A percentile compares a stretch with the other conserved stretches of the same genome.
Evolutionary conservation across 352 stramenopile species (phyloP).

Genomic region (Phytophthora sojae): DNA sequence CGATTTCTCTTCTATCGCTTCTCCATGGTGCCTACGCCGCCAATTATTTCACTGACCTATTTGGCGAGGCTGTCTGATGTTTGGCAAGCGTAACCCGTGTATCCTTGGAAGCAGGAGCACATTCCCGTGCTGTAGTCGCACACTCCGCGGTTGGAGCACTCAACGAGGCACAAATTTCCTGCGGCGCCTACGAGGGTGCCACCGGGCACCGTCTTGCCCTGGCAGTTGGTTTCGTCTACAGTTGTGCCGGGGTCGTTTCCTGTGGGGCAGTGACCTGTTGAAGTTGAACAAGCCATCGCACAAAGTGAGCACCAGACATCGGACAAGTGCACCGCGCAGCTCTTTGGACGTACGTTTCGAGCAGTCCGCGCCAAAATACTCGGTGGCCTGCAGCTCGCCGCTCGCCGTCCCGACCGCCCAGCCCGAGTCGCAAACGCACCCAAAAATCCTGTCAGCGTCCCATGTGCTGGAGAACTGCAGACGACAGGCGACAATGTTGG

Average conservation of each 20-base stretch:
- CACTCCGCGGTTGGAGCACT: slow-evolving; percentile 93
- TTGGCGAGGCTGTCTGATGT: slow-evolving; percentile 43
- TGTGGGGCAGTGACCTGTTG: slow-evolving; percentile 78
- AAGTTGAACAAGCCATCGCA: slow-evolving; percentile 4
- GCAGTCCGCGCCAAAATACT: slow-evolving; percentile 93
- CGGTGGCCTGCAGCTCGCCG: slow-evolving; percentile 80
- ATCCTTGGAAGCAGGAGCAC: slow-evolving; percentile 92
- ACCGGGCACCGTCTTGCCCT: slow-evolving; percentile 48
- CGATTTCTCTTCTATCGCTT: slow-evolving; percentile 6
- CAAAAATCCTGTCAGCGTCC: slow-evolving; percentile 92
- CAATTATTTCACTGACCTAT: slow-evolving; percentile 10
- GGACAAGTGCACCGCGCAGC: neutral
- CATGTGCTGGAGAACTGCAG: slow-evolving; percentile 73
- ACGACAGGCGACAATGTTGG: neutral
- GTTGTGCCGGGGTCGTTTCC: slow-evolving; percentile 80
- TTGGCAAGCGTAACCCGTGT: slow-evolving; percentile 65
- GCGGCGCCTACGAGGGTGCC: slow-evolving; percentile 47
- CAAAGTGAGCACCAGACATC: neutral
- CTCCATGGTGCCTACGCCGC: neutral
- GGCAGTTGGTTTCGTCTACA: slow-evolving; percentile 82
- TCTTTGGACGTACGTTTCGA: slow-evolving; percentile 58
- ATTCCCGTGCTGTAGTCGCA: slow-evolving; percentile 88
- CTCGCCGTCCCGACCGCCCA: slow-evolving; percentile 83
- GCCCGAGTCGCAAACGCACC: slow-evolving; percentile 89
- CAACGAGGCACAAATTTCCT: slow-evolving; percentile 91